phyloP scores from a whole-genome alignment of 2,329 filamentous ascomycete species.

The Clonostachys rosea region DNA sequence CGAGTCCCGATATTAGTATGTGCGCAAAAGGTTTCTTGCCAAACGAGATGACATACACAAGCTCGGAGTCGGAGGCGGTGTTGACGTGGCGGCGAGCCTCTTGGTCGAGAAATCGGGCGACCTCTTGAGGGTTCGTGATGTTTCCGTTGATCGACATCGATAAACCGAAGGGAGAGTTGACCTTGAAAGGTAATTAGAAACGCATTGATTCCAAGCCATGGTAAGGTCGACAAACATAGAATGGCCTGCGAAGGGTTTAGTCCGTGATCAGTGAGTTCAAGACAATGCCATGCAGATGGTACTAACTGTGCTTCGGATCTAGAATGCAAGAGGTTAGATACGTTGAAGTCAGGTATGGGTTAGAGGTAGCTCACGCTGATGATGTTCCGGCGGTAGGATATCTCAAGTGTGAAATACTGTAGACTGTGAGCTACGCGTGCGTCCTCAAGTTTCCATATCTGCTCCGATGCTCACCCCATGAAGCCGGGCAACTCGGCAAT shows the following conservation, averaged over 20 bases:
- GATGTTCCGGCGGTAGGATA: slow-evolving; percentile 88
- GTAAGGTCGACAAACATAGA: slow-evolving; percentile 51
- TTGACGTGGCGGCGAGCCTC: slow-evolving; percentile 85
- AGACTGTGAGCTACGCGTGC: too few species aligned
- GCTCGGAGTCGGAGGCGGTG: slow-evolving; percentile 82
- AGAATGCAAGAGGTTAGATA: slow-evolving; percentile 22
- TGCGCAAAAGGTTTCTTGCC: not conserved
- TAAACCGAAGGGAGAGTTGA: slow-evolving; percentile 57
- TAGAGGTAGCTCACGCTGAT: slow-evolving; percentile 24
- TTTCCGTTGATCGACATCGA: slow-evolving; percentile 85
- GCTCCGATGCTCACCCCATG: slow-evolving; percentile 51
- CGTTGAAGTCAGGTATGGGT: too few species aligned
- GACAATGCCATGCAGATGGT: not conserved
- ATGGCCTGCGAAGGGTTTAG: slow-evolving; percentile 45
- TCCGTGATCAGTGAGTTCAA: not conserved
- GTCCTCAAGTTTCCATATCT: too few species aligned
- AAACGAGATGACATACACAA: slow-evolving; percentile 42
- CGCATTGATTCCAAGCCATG: not conserved
- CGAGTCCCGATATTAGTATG: not conserved
- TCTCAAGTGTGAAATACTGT: slow-evolving; percentile 56
- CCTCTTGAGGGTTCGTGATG: slow-evolving; percentile 69
- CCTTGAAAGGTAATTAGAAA: not conserved
- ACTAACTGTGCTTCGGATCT: slow-evolving; percentile 58
- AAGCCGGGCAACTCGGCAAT: slow-evolving; percentile 60
- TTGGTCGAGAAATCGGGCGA: slow-evolving; percentile 68